Evolutionary conservation across 2,329 filamentous ascomycete species (phyloP).

Genomic region (Gremmenia infestans): DNA sequence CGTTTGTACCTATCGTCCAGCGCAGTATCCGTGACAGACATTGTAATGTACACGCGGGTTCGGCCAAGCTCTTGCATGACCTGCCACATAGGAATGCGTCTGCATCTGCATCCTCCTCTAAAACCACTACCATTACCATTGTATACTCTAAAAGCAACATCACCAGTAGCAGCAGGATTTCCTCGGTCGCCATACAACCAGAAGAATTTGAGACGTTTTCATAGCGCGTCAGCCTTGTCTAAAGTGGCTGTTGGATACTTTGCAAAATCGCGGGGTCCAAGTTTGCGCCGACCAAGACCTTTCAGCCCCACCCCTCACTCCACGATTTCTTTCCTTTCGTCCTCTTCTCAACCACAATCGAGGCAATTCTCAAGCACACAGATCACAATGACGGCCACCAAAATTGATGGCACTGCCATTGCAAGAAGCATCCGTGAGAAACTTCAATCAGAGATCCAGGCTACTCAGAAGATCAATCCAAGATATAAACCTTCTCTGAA

Average conservation of each 20-base stretch:
- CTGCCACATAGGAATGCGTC: not conserved
- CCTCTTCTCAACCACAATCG: conserved; percentile 5
- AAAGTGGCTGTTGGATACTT: conserved; percentile 5
- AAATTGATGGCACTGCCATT: conserved; percentile 94
- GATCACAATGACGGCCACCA: conserved; percentile 73
- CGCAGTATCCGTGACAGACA: too few relatives aligned
- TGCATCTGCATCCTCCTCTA: not conserved
- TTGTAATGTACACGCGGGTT: too few relatives aligned
- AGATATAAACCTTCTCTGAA: conserved; percentile 85
- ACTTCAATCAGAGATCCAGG: conserved; percentile 73
- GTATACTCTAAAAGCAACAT: too few relatives aligned
- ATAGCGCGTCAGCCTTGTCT: conserved; percentile 11
- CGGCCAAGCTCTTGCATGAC: not conserved
- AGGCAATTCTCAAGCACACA: conserved; percentile 46
- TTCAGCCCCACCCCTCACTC: conserved; percentile 16
- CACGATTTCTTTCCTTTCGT: conserved; percentile 1
- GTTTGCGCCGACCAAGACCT: conserved; percentile 12
- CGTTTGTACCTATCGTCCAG: too few relatives aligned
- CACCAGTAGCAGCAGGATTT: conserved; percentile 2
- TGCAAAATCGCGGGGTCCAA: conserved; percentile 24
- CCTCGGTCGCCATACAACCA: conserved; percentile 10
- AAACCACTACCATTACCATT: too few relatives aligned
- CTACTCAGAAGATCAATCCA: conserved; percentile 77
- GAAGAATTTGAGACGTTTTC: conserved; percentile 2
- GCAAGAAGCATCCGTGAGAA: conserved; percentile 85